Evolutionary conservation across 495 filamentous ascomycete species (phyloP), one percentile per base, ranked within the genome.

Genomic region (Gamarada debralockiae): DNA sequence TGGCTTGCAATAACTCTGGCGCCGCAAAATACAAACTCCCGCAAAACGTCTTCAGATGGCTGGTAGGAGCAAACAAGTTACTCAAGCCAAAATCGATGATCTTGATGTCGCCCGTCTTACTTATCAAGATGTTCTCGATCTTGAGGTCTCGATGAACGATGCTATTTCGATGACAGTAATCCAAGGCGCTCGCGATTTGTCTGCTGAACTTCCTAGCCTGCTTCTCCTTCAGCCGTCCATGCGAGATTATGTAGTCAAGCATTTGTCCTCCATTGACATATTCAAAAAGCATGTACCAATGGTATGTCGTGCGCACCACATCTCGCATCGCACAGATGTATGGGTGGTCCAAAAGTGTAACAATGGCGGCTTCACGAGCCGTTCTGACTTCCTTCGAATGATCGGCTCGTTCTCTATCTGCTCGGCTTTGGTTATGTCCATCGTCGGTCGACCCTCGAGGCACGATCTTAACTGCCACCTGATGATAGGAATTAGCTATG

Each of bases 261-360:
- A 99, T 99, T 68, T 99, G 93, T 13, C 93, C 95, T 43, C 93
- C 93, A 66, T 99, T 97, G 70, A 99, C 95, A 67, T 96, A 96
- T 72, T 99, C 93, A 65, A 97, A 99, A 20, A 99, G 82, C 93
- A 99, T 99, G 68, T 99, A 99, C 93, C 93, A 99, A 67, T 99
- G 93, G 69, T 96, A 93, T 62, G 90, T 89, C 15, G 93, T 97
- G 20, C 91, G 87, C 47, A 97, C 83, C 13, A 96, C 90, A 70
- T 99, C 93, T 53, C 91, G 81, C 82, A 99, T 91, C 6, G 86
- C 92, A 67, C 93, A 99, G 53, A 98, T 95, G 66, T 97, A 96
- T 3, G 93, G 95, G 59, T 97, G 93, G 65, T 91, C 86, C 38
- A 96, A 80, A 20, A 99, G 84, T 22, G 89, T 95, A 54, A 97